Evolutionary conservation across 306 rosid genomes (phyloP).

Genomic region (Cicer pinnatifidum): DNA sequence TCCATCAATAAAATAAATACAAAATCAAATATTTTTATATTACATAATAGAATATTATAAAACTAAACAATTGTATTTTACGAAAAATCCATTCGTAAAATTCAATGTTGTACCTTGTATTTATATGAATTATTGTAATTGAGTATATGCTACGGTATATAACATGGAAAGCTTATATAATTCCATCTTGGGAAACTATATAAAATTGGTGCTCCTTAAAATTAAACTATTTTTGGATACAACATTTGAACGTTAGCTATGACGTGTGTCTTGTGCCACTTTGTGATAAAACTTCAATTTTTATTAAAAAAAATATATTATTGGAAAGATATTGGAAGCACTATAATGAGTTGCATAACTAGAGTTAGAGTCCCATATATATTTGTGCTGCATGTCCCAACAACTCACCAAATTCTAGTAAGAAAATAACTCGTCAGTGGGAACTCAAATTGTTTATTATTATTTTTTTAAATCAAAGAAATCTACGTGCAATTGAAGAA

Average conservation of each 20-base stretch:
- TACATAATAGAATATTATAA: background rate
- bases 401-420: background rate
- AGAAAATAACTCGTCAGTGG: no score
- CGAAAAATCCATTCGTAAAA: constrained; percentile 14
- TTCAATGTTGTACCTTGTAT: constrained; percentile 19
- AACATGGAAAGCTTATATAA: constrained; percentile 17
- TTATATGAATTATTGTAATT: background rate
- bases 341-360: constrained; percentile 24
- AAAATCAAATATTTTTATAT: constrained; percentile 36
- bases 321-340: constrained; percentile 35
- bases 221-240: background rate
- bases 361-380: constrained; percentile 32
- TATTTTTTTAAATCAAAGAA: background rate
- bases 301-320: background rate
- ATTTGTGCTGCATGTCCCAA: constrained; percentile 42
- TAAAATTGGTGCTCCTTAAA: background rate
- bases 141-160: background rate
- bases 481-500: no score
- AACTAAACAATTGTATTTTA: background rate
- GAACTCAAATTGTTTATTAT: constrained; percentile 44
- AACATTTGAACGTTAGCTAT: constrained; percentile 34
- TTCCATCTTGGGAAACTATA: constrained; percentile 16
- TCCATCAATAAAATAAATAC: constrained; percentile 10
- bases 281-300: constrained; percentile 21
- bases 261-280: constrained; percentile 34